A percentile compares a stretch with the other conserved stretches of the same genome.
phyloP scores from a whole-genome alignment of 805 yeast species.

The Maudiozyma pseudohumilis region DNA sequence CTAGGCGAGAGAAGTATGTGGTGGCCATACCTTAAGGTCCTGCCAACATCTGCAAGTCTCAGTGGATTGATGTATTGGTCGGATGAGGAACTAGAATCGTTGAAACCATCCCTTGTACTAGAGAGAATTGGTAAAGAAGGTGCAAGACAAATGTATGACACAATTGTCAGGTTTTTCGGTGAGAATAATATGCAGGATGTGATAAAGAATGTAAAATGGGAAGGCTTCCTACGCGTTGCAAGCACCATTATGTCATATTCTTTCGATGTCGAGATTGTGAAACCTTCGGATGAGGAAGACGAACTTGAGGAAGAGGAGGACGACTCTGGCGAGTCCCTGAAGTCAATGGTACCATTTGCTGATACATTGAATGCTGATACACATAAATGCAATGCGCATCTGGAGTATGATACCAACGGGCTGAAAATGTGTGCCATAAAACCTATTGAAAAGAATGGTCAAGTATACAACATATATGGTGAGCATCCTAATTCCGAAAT shows the following conservation, averaged over 20 bases:
- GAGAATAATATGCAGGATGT: slow-evolving; percentile 18
- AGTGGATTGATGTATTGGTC: slow-evolving; percentile 76
- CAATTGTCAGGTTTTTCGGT: slow-evolving; percentile 18
- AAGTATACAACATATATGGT: slow-evolving; percentile 81
- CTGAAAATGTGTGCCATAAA: slow-evolving; percentile 66
- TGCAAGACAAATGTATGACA: slow-evolving; percentile 52
- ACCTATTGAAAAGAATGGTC: slow-evolving; percentile 53
- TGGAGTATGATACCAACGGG: slow-evolving; percentile 38
- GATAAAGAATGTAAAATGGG: slow-evolving; percentile 35
- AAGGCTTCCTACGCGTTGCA: slow-evolving; percentile 63
- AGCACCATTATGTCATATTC: slow-evolving; percentile 81
- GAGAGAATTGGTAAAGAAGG: slow-evolving; percentile 60
- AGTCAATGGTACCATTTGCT: slow-evolving; percentile 89
- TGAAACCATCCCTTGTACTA: slow-evolving; percentile 64
- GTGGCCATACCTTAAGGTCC: slow-evolving; percentile 58
- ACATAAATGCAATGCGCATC: slow-evolving; percentile 59
- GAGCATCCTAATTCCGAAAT: slow-evolving; percentile 88
- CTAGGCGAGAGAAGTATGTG: slow-evolving; percentile 45
- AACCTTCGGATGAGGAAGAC: slow-evolving; percentile 27
- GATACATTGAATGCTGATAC: slow-evolving; percentile 87
- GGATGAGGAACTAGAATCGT: slow-evolving; percentile 42
- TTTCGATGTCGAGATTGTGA: slow-evolving; percentile 58
- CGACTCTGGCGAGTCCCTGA: slow-evolving; percentile 34
- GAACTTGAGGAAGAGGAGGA: slow-evolving; percentile 31
- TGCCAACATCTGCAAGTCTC: slow-evolving; percentile 46